Evolutionary conservation across 2,329 filamentous ascomycete genomes (phyloP).

Genomic region (Pyrenochaeta sp.): DNA sequence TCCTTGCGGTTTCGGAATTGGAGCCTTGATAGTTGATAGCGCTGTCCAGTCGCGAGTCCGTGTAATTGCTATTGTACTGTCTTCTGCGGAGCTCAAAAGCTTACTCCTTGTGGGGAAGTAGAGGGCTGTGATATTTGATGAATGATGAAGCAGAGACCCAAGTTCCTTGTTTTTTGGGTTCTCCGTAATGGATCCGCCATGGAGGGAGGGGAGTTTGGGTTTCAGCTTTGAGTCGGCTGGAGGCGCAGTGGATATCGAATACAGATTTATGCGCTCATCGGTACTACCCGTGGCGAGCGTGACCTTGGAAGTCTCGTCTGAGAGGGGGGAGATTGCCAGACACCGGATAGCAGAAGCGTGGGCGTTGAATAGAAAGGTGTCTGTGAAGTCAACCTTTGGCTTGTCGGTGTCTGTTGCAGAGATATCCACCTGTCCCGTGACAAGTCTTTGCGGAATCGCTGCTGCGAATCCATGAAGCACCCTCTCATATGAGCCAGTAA

Average conservation of each 20-base stretch:
- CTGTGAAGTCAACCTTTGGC: slow-evolving; percentile 72
- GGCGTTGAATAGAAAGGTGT: slow-evolving; percentile 95
- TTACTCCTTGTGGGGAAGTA: slow-evolving; percentile 87
- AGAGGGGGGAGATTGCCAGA: slow-evolving; percentile 78
- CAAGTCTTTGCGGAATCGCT: slow-evolving; percentile 61
- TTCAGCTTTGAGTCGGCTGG: slow-evolving; percentile 65
- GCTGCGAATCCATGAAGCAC: slow-evolving; percentile 90
- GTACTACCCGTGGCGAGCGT: slow-evolving; percentile 91
- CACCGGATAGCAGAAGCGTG: slow-evolving; percentile 91
- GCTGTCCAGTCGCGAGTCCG: slow-evolving; percentile 89
- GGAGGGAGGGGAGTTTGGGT: slow-evolving; percentile 70
- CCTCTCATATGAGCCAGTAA: slow-evolving; percentile 93
- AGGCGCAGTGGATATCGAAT: slow-evolving; percentile 74
- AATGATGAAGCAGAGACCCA: slow-evolving; percentile 86
- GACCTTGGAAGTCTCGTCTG: slow-evolving; percentile 78
- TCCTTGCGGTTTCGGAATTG: slow-evolving; percentile 80
- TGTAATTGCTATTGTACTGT: slow-evolving; percentile 89
- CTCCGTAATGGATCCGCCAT: slow-evolving; percentile 78
- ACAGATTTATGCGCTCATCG: slow-evolving; percentile 94
- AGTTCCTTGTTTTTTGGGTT: slow-evolving; percentile 89
- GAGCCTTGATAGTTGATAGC: slow-evolving; percentile 87
- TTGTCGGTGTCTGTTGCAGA: slow-evolving; percentile 28
- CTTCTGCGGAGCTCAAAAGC: slow-evolving; percentile 85
- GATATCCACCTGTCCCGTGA: slow-evolving; percentile 37
- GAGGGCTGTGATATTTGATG: slow-evolving; percentile 80